A percentile compares a stretch with the other conserved stretches of the same genome.
phyloP scores from a whole-genome alignment of 2,329 filamentous ascomycete species.

The Sporothrix pallida region DNA sequence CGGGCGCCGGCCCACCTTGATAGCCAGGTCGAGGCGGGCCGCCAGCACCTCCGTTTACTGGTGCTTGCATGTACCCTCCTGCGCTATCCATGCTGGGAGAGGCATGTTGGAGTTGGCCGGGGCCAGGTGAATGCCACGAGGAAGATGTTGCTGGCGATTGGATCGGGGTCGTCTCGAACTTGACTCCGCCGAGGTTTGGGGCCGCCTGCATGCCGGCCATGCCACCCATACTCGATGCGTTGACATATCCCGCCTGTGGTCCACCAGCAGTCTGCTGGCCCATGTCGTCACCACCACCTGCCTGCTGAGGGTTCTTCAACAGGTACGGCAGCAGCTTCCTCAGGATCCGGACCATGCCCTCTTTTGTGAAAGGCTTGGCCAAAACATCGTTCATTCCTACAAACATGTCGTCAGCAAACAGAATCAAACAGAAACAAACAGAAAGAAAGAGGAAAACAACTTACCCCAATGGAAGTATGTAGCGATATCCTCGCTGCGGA shows the following conservation, averaged over 20 bases:
- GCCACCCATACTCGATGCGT: conserved; percentile 34
- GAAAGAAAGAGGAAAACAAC: conserved; percentile 42
- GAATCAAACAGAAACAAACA: too few relatives aligned
- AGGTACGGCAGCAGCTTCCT: conserved; percentile 88
- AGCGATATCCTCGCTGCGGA: conserved; percentile 92
- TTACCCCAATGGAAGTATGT: conserved; percentile 96
- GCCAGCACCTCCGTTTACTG: conserved; percentile 39
- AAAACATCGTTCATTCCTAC: conserved; percentile 96
- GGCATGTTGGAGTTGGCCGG: conserved; percentile 54
- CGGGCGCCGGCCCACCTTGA: conserved; percentile 39
- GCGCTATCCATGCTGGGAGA: conserved; percentile 55
- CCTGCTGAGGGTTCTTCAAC: conserved; percentile 66
- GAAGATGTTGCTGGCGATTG: conserved; percentile 57
- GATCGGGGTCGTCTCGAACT: conserved; percentile 63
- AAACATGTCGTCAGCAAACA: conserved; percentile 49
- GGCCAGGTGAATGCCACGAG: conserved; percentile 58
- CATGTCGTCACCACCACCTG: conserved; percentile 47
- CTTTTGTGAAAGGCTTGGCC: conserved; percentile 93
- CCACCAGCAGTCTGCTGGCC: conserved; percentile 38
- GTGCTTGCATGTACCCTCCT: conserved; percentile 55
- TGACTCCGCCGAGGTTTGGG: conserved; percentile 46
- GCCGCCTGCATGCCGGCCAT: conserved; percentile 39
- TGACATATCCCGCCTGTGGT: conserved; percentile 35
- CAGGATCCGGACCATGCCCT: conserved; percentile 81
- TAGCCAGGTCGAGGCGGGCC: conserved; percentile 35